These are phyloP conservation scores for Corymbia maculata DNA, from an alignment of 345 rosid species.

Conservation along the genomic window DNA sequence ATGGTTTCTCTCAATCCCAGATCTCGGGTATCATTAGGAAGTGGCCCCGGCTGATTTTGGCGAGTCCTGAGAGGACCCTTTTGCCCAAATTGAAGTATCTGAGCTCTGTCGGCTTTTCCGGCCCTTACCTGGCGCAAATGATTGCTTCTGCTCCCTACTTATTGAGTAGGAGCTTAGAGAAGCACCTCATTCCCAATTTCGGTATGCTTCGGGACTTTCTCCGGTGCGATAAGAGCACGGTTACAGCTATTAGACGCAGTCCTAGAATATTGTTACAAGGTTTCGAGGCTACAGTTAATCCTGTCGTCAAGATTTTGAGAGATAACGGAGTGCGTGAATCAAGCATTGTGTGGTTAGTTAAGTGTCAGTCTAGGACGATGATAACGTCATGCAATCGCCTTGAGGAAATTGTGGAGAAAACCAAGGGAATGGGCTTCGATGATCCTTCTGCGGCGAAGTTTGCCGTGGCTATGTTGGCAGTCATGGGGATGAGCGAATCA, in stretches of 20 bases:
- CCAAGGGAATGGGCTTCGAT: constrained; percentile 4
- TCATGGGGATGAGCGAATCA: not conserved
- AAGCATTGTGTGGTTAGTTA: not conserved
- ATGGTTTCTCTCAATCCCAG: constrained; percentile 14
- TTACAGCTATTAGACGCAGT: not conserved
- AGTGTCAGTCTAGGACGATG: not conserved
- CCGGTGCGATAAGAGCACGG: not conserved
- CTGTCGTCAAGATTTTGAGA: not conserved
- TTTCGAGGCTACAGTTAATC: not conserved
- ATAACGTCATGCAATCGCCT: not conserved
- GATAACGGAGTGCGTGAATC: constrained; percentile 9
- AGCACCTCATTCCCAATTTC: constrained; percentile 5
- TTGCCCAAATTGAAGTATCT: constrained; percentile 29
- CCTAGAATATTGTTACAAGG: not conserved
- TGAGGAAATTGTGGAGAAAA: not conserved
- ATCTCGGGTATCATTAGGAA: not conserved
- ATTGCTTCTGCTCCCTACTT: not conserved
- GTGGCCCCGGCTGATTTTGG: not conserved
- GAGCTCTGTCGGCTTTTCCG: constrained; percentile 14
- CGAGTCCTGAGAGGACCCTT: constrained; percentile 9
- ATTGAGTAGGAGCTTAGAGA: not conserved
- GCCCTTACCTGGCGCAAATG: not conserved
- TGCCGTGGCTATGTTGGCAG: not conserved
- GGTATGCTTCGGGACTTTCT: constrained; percentile 1
- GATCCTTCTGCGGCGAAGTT: not conserved